phyloP scores from a whole-genome alignment of 345 rosid species.

The Bruguiera parviflora region DNA sequence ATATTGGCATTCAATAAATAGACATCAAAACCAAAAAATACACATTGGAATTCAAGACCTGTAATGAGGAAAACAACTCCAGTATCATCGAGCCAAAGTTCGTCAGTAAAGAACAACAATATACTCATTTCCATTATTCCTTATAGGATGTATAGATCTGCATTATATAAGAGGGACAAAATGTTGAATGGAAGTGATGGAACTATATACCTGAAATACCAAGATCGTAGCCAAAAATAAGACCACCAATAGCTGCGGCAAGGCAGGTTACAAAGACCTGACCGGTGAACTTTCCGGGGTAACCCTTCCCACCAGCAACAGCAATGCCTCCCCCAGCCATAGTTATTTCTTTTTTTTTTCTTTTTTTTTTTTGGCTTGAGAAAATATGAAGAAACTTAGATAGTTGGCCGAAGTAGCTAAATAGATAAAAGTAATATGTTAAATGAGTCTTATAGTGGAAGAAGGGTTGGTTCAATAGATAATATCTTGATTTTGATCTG shows the following conservation, averaged over 20 bases:
- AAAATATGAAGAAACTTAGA: background rate
- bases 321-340: constrained; percentile 40
- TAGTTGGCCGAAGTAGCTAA: too few relatives aligned
- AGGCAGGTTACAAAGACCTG: constrained; percentile 28
- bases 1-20: too few relatives aligned
- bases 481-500: background rate
- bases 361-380: background rate
- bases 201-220: constrained; percentile 42
- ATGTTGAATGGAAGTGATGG: background rate
- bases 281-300: constrained; percentile 31
- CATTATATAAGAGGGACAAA: too few relatives aligned
- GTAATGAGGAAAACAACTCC: too few relatives aligned
- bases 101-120: too few relatives aligned
- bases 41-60: too few relatives aligned
- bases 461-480: background rate
- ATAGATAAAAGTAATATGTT: too few relatives aligned
- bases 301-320: constrained; percentile 13
- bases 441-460: background rate
- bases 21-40: too few relatives aligned
- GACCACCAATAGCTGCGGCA: constrained; percentile 37
- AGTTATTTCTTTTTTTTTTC: background rate
- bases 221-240: constrained; percentile 42
- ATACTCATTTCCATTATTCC: too few relatives aligned
- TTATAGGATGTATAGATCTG: too few relatives aligned
- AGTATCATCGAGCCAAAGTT: too few relatives aligned